phyloP scores from a whole-genome alignment of 257 asterid species.

The Paraleonurus japonicus region DNA sequence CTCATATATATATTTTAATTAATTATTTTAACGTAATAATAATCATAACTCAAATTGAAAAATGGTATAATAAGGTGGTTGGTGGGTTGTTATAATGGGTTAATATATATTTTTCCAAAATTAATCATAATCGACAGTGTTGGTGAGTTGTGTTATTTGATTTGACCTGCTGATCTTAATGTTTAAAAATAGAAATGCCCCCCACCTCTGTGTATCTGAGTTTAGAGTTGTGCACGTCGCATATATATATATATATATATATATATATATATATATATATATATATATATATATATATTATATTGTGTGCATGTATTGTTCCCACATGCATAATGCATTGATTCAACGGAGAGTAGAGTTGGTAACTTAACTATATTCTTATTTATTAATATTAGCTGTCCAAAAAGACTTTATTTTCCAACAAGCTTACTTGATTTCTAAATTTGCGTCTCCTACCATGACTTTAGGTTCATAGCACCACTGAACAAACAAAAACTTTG shows the following conservation, averaged over 20 bases:
- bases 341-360: not conserved
- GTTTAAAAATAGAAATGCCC: constrained; percentile 2
- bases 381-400: too few relatives aligned
- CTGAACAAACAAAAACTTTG: not conserved
- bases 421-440: not conserved
- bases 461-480: not conserved
- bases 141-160: not conserved
- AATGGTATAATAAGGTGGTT: not conserved
- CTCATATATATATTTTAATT: too few relatives aligned
- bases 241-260: too few relatives aligned
- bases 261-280: too few relatives aligned
- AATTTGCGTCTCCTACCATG: not conserved
- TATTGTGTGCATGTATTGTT: too few relatives aligned
- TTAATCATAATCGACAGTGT: not conserved
- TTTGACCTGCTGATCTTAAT: constrained; percentile 12
- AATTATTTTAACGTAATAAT: too few relatives aligned
- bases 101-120: not conserved
- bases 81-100: not conserved
- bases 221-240: not conserved
- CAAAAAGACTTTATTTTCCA: too few relatives aligned
- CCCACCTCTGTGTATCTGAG: not conserved
- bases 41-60: too few relatives aligned
- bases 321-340: not conserved
- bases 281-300: too few relatives aligned
- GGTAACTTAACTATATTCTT: too few relatives aligned